A percentile compares a stretch with the other conserved stretches of the same genome.
These are phyloP conservation scores for Lipomyces chichibuensis DNA, from an alignment of 805 yeast genomes.

Conservation along the genomic window DNA sequence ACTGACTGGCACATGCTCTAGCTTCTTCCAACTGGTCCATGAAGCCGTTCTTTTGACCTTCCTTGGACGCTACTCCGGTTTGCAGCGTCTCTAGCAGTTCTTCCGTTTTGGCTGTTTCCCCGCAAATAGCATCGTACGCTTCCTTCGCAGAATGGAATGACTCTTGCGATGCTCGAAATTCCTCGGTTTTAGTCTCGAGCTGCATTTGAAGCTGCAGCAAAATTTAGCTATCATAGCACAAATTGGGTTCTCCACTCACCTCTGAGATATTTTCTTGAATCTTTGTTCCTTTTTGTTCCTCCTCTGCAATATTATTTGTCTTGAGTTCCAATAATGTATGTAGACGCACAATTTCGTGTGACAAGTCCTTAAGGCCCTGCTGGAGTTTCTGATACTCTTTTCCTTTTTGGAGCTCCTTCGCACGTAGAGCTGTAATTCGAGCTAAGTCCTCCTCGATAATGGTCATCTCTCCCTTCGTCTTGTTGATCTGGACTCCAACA, in stretches of 20 bases:
- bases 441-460: slow-evolving; percentile 65
- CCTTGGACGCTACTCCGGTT: slow-evolving; percentile 87
- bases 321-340: slow-evolving; percentile 65
- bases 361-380: slow-evolving; percentile 54
- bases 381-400: slow-evolving; percentile 65
- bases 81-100: slow-evolving; percentile 79
- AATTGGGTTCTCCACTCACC: slow-evolving; percentile 40
- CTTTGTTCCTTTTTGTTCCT: slow-evolving; percentile 46
- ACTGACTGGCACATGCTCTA: slow-evolving; percentile 57
- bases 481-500: slow-evolving; percentile 12
- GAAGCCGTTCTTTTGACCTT: slow-evolving; percentile 77
- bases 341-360: slow-evolving; percentile 68
- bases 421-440: slow-evolving; percentile 56
- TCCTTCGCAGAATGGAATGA: slow-evolving; percentile 53
- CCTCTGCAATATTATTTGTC: slow-evolving; percentile 61
- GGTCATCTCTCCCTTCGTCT: slow-evolving; percentile 52
- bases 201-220: slow-evolving; percentile 9
- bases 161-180: slow-evolving; percentile 50
- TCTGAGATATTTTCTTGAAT: slow-evolving; percentile 46
- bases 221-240: slow-evolving; percentile 11
- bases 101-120: slow-evolving; percentile 60
- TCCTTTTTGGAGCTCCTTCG: slow-evolving; percentile 62
- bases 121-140: slow-evolving; percentile 52
- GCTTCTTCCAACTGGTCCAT: slow-evolving; percentile 64
- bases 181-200: slow-evolving; percentile 44